Evolutionary conservation across 306 rosid genomes (phyloP).

Genomic region (Fragaria vesca): DNA sequence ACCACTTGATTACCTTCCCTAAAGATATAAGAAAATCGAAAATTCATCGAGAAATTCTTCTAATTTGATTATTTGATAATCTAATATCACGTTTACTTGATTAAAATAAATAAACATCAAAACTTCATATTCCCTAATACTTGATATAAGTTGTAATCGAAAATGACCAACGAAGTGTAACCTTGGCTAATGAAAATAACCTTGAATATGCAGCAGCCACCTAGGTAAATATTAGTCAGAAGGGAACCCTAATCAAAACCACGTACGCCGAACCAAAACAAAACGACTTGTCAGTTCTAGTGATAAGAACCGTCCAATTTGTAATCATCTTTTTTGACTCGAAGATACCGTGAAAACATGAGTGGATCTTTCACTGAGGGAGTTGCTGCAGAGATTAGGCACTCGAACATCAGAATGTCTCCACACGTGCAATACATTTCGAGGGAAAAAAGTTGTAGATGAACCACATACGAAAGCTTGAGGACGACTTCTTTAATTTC

Average conservation of each 20-base stretch:
- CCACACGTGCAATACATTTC: conserved; percentile 22
- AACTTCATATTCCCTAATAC: too few species aligned
- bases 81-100: too few species aligned
- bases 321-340: conserved; percentile 29
- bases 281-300: conserved; percentile 30
- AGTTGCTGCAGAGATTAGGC: conserved; percentile 22
- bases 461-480: conserved; percentile 2
- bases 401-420: conserved; percentile 31
- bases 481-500: neutral
- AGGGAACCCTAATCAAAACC: neutral
- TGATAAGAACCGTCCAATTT: conserved; percentile 32
- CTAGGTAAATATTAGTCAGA: too few species aligned
- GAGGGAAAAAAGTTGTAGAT: neutral
- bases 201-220: too few species aligned
- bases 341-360: conserved; percentile 12
- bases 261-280: neutral
- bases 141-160: too few species aligned
- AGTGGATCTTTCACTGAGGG: conserved; percentile 27
- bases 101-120: too few species aligned
- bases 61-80: too few species aligned
- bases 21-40: too few species aligned
- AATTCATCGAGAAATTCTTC: too few species aligned
- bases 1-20: rapidly evolving
- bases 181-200: too few species aligned
- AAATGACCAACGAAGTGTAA: too few species aligned